Evolutionary conservation across 345 rosid genomes (phyloP).

Genomic region (Kandelia obovata): DNA sequence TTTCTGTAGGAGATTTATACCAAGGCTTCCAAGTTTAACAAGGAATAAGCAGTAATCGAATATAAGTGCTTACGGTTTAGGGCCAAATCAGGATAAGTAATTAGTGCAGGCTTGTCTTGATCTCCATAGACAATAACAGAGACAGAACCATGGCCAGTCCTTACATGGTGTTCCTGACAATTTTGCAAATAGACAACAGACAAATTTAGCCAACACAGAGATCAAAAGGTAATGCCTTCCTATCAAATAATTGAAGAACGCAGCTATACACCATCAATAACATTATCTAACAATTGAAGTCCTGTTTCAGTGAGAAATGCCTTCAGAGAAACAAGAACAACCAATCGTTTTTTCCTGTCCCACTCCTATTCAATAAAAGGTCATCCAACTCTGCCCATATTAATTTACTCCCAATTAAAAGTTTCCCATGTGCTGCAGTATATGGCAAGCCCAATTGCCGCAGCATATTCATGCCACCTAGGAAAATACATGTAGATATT

Average conservation of each 20-base stretch:
- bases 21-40: not conserved
- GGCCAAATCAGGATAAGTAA: constrained; percentile 90
- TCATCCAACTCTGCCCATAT: constrained; percentile 12
- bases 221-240: not conserved
- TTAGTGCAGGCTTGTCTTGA: constrained; percentile 75
- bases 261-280: constrained; percentile 23
- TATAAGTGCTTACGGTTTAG: constrained; percentile 56
- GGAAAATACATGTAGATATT: constrained; percentile 16
- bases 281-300: constrained; percentile 16
- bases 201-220: constrained; percentile 13
- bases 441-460: constrained; percentile 18
- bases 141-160: constrained; percentile 67
- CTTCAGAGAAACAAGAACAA: constrained; percentile 18
- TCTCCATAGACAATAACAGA: constrained; percentile 84
- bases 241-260: constrained; percentile 5
- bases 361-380: constrained; percentile 1
- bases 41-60: constrained; percentile 7
- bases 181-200: constrained; percentile 3
- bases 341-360: constrained; percentile 15
- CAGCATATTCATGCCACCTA: constrained; percentile 14
- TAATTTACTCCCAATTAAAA: constrained; percentile 31
- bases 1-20: not conserved
- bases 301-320: constrained; percentile 16
- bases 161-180: constrained; percentile 73
- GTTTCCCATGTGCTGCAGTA: constrained; percentile 54